Evolutionary conservation across 306 rosid genomes (phyloP).

Genomic region (Rosa multiflora): DNA sequence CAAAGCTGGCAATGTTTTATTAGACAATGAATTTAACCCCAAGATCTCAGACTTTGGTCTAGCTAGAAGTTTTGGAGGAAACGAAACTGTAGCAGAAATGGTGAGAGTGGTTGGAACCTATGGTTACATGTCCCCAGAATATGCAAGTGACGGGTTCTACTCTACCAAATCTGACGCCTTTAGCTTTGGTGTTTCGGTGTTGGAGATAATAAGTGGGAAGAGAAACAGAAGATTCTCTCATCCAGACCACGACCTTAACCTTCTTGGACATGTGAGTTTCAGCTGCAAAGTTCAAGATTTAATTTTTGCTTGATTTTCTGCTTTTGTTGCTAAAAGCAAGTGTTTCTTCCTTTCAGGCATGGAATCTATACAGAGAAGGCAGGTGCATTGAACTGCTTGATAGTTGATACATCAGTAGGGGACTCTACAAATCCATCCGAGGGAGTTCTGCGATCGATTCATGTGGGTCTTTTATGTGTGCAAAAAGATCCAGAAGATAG

Average conservation of each 20-base stretch:
- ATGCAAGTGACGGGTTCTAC: slow-evolving; percentile 23
- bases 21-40: slow-evolving; percentile 27
- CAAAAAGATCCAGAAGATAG: slow-evolving; percentile 23
- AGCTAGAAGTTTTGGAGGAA: slow-evolving; percentile 27
- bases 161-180: slow-evolving; percentile 23
- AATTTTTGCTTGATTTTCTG: not conserved
- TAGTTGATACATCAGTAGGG: slow-evolving; percentile 6
- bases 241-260: not conserved
- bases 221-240: slow-evolving; percentile 18
- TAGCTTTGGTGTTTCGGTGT: slow-evolving; percentile 24
- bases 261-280: slow-evolving; percentile 17
- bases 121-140: slow-evolving; percentile 36
- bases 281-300: not conserved
- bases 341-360: slow-evolving; percentile 21
- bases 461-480: slow-evolving; percentile 28
- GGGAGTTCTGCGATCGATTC: slow-evolving; percentile 19
- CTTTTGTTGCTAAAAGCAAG: not conserved
- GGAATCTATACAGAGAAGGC: slow-evolving; percentile 27
- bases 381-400: slow-evolving; percentile 21
- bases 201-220: slow-evolving; percentile 32
- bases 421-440: not conserved
- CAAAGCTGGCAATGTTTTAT: slow-evolving; percentile 21
- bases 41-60: slow-evolving; percentile 32
- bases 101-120: slow-evolving; percentile 29
- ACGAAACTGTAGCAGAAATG: slow-evolving; percentile 22